Conservation (phyloP, 805 yeast species). For the Saturnispora saitoi region DNA sequence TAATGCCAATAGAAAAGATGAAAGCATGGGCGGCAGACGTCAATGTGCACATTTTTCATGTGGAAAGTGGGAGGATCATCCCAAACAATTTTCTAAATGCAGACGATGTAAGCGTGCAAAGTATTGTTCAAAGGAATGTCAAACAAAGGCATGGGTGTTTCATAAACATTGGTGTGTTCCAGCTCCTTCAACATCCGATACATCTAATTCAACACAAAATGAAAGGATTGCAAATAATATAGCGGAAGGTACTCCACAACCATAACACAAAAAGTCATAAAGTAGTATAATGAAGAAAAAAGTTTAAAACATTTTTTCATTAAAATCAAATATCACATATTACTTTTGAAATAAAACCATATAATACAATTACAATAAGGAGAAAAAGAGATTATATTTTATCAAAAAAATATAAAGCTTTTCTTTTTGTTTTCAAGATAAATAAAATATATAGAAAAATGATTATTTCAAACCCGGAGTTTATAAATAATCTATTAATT, state of each 20-base stretch:
- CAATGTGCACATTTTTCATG: conserved; percentile 93
- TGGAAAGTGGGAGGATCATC: conserved; percentile 87
- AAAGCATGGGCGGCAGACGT: conserved; percentile 75
- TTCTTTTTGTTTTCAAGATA: neutral
- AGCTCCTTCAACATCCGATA: conserved; percentile 14
- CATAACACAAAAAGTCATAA: neutral
- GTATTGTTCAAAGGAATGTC: conserved; percentile 90
- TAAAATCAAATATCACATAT: too few relatives aligned
- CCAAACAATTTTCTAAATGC: conserved; percentile 92
- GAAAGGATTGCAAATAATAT: neutral
- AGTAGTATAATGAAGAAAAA: neutral
- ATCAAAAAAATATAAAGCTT: too few relatives aligned
- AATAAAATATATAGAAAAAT: neutral
- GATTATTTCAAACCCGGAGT: neutral
- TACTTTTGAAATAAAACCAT: too few relatives aligned
- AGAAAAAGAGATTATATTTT: too few relatives aligned
- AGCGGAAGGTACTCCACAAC: neutral
- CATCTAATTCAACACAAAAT: neutral
- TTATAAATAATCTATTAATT: neutral
- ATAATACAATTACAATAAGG: too few relatives aligned
- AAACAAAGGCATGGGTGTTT: conserved; percentile 81
- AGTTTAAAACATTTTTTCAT: neutral
- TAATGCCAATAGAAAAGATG: conserved; percentile 89
- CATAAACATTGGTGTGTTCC: conserved; percentile 89
- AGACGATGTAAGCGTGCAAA: conserved; percentile 90